Evolutionary conservation across 192 early-diverging fungal species (phyloP), one percentile per base, ranked within the genome.

Genomic region (Chytriomyces hyalinus): DNA sequence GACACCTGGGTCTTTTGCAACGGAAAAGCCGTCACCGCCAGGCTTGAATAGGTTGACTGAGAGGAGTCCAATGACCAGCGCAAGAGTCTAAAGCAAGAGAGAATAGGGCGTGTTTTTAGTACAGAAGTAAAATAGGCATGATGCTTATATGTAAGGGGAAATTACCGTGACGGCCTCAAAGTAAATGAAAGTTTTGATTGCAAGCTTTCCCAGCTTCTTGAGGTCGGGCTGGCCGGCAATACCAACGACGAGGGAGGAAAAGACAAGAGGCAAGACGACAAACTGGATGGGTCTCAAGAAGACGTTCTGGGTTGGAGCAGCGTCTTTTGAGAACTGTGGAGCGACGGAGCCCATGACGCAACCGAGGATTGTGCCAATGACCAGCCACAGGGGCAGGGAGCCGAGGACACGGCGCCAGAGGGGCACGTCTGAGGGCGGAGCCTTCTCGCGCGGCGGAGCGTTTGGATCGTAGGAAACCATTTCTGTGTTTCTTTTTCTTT

Each of bases 211-310:
- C 47, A 93, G 75, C 20, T 68, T 75, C 26, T 91, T 80, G 74
- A 92, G 89, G 75, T 91, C 88, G 28, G 84, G 85, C 66, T 93
- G 91, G n/a, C 90, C 88, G n/a, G 91, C 90, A 78, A 92, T 92
- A 63, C 90, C 92, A 59, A 89, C 90, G 36, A 92, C 88, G 4
- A 93, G 80, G 15, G 90, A 90, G 4, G 90, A 89, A 77, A 93
- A 93, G 51, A 93, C 90, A 15, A 93, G 83, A 50, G 92, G 92
- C 6, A 87, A 82, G 67, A 86, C 84, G 28, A 85, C 45, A 17
- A 78, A 61, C 49, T 85, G 80, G 65, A 85, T 68, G 73, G 82
- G 78, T 46, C 82, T 73, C 49, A 84, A 24, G 71, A 84, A 84
- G 26, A 84, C 63, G 44, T 59, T 45, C 7, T 74, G 63, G 15